phyloP scores from a whole-genome alignment of 2,329 filamentous ascomycete species.

The Aspergillus sp. region DNA sequence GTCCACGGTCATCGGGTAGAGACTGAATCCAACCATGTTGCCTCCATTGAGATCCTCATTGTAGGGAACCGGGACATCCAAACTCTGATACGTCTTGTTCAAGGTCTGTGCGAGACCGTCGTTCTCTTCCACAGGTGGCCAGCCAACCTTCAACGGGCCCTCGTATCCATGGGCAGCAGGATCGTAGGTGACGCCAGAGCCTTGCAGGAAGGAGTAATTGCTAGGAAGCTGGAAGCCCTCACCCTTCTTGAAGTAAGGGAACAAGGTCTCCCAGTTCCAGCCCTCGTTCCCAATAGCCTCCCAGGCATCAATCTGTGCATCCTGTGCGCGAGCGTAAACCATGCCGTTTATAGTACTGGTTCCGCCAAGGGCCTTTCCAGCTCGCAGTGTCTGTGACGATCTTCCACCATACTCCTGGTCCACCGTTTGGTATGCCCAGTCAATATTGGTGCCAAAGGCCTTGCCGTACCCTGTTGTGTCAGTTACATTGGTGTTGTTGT shows the following conservation, averaged over 20 bases:
- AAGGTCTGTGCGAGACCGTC: constrained; percentile 23
- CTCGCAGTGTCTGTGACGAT: constrained; percentile 27
- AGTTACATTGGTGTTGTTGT: constrained; percentile 25
- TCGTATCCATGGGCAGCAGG: constrained; percentile 20
- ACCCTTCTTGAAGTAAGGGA: constrained; percentile 26
- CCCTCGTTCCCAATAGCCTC: constrained; percentile 25
- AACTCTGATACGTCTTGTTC: constrained; percentile 31
- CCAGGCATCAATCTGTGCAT: constrained; percentile 35
- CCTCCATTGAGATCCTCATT: constrained; percentile 42
- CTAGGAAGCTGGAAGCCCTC: constrained; percentile 22
- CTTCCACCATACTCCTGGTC: constrained; percentile 36
- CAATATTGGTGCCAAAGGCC: constrained; percentile 31
- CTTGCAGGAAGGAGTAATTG: constrained; percentile 11
- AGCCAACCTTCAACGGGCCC: constrained; percentile 27
- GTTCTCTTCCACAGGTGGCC: constrained; percentile 15
- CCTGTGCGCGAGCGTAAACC: constrained; percentile 33
- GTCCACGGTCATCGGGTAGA: constrained; percentile 40
- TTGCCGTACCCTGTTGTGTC: constrained; percentile 16
- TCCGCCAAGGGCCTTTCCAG: constrained; percentile 40
- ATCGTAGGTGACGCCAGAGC: constrained; percentile 22
- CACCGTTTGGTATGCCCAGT: constrained; percentile 38
- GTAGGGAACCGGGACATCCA: constrained; percentile 33
- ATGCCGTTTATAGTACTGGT: constrained; percentile 42
- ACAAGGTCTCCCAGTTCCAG: constrained; percentile 27
- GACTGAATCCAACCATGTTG: constrained; percentile 38